Base-by-base conservation (phyloP, 805 yeast genomes). In the Metschnikowia picachoensis region DNA sequence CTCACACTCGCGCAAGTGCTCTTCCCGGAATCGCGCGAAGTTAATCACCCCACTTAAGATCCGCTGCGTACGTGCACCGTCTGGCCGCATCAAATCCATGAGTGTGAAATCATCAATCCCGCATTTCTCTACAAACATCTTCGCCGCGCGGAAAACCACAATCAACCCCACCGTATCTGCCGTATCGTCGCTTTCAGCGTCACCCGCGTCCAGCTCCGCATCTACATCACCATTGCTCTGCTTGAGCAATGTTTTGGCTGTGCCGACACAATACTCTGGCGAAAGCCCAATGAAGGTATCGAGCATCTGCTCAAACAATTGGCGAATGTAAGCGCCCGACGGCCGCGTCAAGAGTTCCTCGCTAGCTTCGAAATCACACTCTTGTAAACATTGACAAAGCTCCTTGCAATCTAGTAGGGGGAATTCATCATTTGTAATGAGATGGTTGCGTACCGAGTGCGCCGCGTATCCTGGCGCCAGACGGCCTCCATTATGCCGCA, bases 11-110 rank as follows among this genome's bases (percentile, higher is more conserved):
- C 72, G 74, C 61, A 83, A 77, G 48, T 86, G 82, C 52, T 83
- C 88, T 55, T 87, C 95, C 53, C 95, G 75, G 58, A 86, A 89
- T 46, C 92, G 69, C 1, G 95, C 95, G 71, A 80, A 90, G 61
- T 90, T 90, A 17, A 89, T 85, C 41, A 89, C 81, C 0, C 94
- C 94, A 60, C 95, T 87, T 27, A 89, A 64, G 16, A 88, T 72
- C 39, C 92, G 68, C 50, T 81, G 69, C 1, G 80, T 72, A 47
- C 95, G 70, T 33, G 62, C 65, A 0, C 86, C 70, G n/a, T 89
- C 96, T 0, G 97, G 97, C 53, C 80, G 81, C 48, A 79, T 72
- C 29, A 90, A 68, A 66, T 90, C 97, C 67, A 78, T 72, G 41
- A 89, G 70, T 36, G 82, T 77, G 59, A 89, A 86, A 62, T 90